Conservation (phyloP, 805 yeast genomes). For the Wickerhamiella spandovensis region DNA sequence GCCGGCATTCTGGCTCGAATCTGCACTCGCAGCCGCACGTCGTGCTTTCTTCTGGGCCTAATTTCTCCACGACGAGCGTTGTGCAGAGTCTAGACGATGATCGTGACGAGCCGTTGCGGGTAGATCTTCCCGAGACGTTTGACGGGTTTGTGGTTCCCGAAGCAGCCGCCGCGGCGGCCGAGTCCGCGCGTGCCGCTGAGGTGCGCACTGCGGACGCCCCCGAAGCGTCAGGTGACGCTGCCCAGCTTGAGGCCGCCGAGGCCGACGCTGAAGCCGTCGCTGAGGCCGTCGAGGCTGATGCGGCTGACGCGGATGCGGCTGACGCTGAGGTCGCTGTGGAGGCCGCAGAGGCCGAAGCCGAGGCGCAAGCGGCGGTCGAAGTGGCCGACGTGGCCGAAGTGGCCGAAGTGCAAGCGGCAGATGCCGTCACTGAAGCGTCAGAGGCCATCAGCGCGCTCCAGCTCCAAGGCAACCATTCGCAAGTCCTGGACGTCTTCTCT, state of each 20-base stretch:
- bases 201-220: not conserved
- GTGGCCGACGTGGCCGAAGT: slow-evolving; percentile 3
- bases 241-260: no score
- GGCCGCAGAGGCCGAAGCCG: not conserved
- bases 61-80: slow-evolving; percentile 1
- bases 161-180: no score
- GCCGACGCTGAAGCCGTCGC: not conserved
- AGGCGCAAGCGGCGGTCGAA: not conserved
- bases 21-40: slow-evolving; percentile 2
- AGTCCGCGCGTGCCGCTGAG: not conserved
- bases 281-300: slow-evolving; percentile 8
- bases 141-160: not conserved
- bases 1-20: slow-evolving; percentile 9
- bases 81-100: not conserved
- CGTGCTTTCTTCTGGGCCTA: not conserved
- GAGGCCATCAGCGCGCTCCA: slow-evolving; percentile 6
- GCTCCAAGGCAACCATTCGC: slow-evolving; percentile 9
- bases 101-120: slow-evolving; percentile 4
- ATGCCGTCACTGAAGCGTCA: not conserved
- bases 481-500: slow-evolving; percentile 7
- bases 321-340: not conserved
- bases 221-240: no score
- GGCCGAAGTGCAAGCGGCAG: slow-evolving; percentile 5
- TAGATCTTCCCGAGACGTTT: not conserved
- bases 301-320: slow-evolving; percentile 7